A percentile compares a stretch with the other conserved stretches of the same genome.
Evolutionary conservation across 139 green algal species (phyloP).

Genomic region (Prasinococcaceae sp.): DNA sequence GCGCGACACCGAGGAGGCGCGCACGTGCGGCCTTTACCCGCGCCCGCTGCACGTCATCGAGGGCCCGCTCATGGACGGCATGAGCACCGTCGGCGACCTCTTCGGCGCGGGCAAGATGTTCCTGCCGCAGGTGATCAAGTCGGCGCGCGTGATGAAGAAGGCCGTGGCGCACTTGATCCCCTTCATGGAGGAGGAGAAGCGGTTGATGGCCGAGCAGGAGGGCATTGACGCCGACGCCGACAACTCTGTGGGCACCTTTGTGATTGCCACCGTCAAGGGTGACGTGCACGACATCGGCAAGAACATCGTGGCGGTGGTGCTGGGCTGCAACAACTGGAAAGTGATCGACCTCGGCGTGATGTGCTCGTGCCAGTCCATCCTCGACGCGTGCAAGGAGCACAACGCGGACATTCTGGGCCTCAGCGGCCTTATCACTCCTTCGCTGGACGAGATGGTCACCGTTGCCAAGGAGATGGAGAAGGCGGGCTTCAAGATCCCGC

Average conservation of each 20-base stretch:
- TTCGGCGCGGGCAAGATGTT: conserved; percentile 99
- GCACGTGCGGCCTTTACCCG: conserved; percentile 44
- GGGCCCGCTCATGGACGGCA: conserved; percentile 94
- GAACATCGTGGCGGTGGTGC: conserved; percentile 96
- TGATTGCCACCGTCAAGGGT: conserved; percentile 96
- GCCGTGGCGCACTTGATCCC: conserved; percentile 91
- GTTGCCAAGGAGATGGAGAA: conserved; percentile 92
- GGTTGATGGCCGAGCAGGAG: conserved; percentile 16
- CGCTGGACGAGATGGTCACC: conserved; percentile 95
- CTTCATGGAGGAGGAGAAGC: conserved; percentile 98
- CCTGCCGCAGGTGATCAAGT: conserved; percentile 98
- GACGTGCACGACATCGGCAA: conserved; percentile 99
- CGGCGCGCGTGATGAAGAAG: conserved; percentile 96
- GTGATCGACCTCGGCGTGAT: conserved; percentile 95
- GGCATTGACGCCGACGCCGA: conserved; percentile 3
- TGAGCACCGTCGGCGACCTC: conserved; percentile 97
- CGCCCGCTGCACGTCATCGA: conserved; percentile 89
- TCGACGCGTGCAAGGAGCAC: conserved; percentile 69
- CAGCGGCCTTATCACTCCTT: conserved; percentile 94
- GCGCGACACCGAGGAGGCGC: conserved; percentile 81
- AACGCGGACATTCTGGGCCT: conserved; percentile 92
- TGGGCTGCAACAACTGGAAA: conserved; percentile 99
- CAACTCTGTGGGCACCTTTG: conserved; percentile 68
- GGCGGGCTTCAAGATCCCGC: conserved; percentile 61
- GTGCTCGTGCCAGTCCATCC: conserved; percentile 85